phyloP scores from a whole-genome alignment of 2,329 filamentous ascomycete genomes.

The Hymenoscyphus linearis region DNA sequence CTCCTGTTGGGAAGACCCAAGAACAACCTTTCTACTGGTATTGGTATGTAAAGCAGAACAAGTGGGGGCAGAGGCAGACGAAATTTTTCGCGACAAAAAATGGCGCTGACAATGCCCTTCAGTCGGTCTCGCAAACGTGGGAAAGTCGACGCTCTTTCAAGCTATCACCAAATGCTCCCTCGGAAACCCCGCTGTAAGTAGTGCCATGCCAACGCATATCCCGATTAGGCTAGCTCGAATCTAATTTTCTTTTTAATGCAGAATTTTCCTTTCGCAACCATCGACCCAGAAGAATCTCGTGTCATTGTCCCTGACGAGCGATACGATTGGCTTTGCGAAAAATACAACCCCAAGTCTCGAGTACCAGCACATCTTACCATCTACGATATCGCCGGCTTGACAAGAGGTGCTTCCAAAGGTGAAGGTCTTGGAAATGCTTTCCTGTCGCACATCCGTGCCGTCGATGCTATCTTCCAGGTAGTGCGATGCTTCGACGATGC shows the following conservation, averaged over 20 bases:
- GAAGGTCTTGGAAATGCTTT: conserved; percentile 97
- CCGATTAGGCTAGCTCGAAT: conserved; percentile 18
- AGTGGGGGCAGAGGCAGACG: no score
- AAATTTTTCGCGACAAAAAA: no score
- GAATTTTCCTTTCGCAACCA: conserved; percentile 99
- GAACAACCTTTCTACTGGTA: conserved; percentile 98
- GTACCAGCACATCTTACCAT: conserved; percentile 98
- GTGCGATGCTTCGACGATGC: conserved; percentile 97
- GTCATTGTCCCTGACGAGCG: conserved; percentile 95
- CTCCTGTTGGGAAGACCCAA: conserved; percentile 90
- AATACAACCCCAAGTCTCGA: conserved; percentile 95
- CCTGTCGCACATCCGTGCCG: conserved; percentile 95
- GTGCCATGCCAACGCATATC: conserved; percentile 16
- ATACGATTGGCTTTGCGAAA: conserved; percentile 90
- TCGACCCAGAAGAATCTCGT: conserved; percentile 96
- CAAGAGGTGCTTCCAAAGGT: conserved; percentile 91
- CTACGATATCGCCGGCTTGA: conserved; percentile 97
- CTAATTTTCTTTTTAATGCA: conserved; percentile 32
- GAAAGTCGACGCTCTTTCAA: conserved; percentile 99
- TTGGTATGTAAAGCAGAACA: no score
- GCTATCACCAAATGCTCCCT: conserved; percentile 96
- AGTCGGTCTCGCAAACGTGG: conserved; percentile 96
- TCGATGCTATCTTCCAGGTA: conserved; percentile 97
- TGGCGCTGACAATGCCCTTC: no score
- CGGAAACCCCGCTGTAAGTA: conserved; percentile 87